These are phyloP conservation scores for Claviceps sorghi DNA, from an alignment of 2,329 filamentous ascomycete genomes.

Conservation along the genomic window DNA sequence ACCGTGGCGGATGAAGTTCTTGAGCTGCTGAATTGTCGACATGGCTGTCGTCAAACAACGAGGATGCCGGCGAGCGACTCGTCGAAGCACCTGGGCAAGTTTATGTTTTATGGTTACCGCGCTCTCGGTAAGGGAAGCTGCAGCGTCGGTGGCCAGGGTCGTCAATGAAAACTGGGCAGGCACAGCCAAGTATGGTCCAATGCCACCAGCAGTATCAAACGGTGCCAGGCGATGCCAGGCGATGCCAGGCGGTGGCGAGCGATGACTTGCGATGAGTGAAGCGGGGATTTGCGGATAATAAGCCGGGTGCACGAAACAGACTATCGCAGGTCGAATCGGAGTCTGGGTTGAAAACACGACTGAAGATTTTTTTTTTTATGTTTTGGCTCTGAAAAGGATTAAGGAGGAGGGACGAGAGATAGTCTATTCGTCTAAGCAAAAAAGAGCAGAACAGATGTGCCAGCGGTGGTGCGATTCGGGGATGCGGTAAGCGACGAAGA, in stretches of 20 bases:
- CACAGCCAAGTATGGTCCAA: not conserved
- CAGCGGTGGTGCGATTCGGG: not conserved
- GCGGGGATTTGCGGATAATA: not conserved
- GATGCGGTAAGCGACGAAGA: not conserved
- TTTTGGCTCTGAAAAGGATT: not conserved
- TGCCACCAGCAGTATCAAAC: not conserved
- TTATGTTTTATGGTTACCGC: not conserved
- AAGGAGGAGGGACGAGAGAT: not conserved
- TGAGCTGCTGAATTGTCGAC: constrained; percentile 82
- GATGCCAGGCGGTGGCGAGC: not conserved
- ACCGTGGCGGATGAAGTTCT: constrained; percentile 95
- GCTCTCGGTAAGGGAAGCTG: not conserved
- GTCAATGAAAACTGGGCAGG: not conserved
- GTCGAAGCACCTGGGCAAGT: not conserved
- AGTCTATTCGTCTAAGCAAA: not conserved
- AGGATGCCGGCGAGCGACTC: constrained; percentile 9
- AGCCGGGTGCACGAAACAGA: not conserved
- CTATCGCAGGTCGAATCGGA: not conserved
- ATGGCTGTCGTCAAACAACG: constrained; percentile 22
- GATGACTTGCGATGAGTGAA: not conserved
- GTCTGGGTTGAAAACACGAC: not conserved
- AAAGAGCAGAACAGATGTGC: not conserved
- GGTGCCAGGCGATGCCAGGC: not conserved
- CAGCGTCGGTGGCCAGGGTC: not conserved
- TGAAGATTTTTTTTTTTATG: not conserved